Base-by-base conservation (phyloP, 1,284 basidiomycete species). In the Porogramme epimiltina region DNA sequence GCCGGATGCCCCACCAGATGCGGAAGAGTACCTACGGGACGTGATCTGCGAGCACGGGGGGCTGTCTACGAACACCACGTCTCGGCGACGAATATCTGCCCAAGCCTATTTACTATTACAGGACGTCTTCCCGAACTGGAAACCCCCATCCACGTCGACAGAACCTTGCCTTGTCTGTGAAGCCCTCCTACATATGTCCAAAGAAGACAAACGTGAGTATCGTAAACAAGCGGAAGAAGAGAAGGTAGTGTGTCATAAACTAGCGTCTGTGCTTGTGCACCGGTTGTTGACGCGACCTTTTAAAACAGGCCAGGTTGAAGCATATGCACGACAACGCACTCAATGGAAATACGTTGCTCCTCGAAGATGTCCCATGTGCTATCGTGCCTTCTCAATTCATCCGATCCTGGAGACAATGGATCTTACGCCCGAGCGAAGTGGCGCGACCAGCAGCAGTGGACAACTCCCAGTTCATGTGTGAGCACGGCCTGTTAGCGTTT, bases 11-110 rank as follows among this genome's bases (percentile, higher is more conserved):
- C 68, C 80, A 8, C 91, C 90, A 4, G 83, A 86, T 63, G 72
- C 77, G 25, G 65, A 68, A 6, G 77, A 79, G 28, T 92, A 77
- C 66, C 58, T 66, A 43, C 63, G 65, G 42, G 78, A 93, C 62
- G 84, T 91, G 42, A 65, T 69, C 10, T 93, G 90, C 65, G 83
- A 86, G 60, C 91, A 93, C 59, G 83, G 77, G 26, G 70, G 68
- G 2, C 66, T 91, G 44, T 75, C 78, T 16, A 74, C 81, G 11
- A 84, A 82, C 61, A 64, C 69, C 1, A 75, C 76, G 31, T 73
- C 71, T 53, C 81, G 89, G 28, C 73, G 77, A 46, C 81, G 76
- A 42, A 85, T 93, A 65, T 84, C 86, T 34, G 60, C 56, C 23
- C 70, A 81, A 87, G 87, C 84, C 22, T 76, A 73, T 52, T 58